phyloP scores from a whole-genome alignment of 1,284 basidiomycete genomes.

The Trametes hirsuta region DNA sequence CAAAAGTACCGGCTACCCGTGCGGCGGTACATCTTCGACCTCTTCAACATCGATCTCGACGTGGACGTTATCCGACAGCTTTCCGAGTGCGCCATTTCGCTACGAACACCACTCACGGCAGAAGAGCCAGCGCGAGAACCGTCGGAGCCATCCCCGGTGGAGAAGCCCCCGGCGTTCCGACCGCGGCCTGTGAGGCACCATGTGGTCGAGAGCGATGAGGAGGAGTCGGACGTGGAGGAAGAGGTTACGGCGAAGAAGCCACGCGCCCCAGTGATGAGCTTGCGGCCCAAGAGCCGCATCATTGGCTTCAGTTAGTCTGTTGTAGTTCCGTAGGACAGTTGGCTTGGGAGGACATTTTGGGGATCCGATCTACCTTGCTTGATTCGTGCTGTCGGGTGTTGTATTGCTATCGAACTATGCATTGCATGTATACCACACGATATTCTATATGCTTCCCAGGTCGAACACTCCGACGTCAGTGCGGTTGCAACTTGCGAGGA shows the following conservation, averaged over 20 bases:
- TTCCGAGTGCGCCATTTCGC: conserved; percentile 44
- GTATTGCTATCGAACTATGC: conserved; percentile 14
- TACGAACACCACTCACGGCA: conserved; percentile 15
- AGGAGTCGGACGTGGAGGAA: conserved; percentile 51
- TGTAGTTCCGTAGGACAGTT: neutral
- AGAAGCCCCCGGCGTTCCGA: conserved; percentile 12
- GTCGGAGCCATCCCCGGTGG: conserved; percentile 39
- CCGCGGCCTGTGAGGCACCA: conserved; percentile 32
- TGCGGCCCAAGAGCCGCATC: conserved; percentile 62
- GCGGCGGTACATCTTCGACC: conserved; percentile 88
- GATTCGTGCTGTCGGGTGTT: conserved; percentile 9
- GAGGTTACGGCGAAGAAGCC: conserved; percentile 48
- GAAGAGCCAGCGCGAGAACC: conserved; percentile 15
- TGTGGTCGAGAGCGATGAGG: conserved; percentile 65
- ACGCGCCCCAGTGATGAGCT: conserved; percentile 48
- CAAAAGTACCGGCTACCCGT: conserved; percentile 91
- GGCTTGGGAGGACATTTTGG: neutral
- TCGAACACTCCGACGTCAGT: too few species aligned
- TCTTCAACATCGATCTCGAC: conserved; percentile 85
- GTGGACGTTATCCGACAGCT: conserved; percentile 57
- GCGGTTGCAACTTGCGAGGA: neutral
- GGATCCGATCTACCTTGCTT: neutral
- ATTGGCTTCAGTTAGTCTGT: conserved; percentile 42
- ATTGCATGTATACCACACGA: neutral
- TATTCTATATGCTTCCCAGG: too few species aligned